Evolutionary conservation across 768 basidiomycete genomes (phyloP).

Genomic region (Mycena maculata): DNA sequence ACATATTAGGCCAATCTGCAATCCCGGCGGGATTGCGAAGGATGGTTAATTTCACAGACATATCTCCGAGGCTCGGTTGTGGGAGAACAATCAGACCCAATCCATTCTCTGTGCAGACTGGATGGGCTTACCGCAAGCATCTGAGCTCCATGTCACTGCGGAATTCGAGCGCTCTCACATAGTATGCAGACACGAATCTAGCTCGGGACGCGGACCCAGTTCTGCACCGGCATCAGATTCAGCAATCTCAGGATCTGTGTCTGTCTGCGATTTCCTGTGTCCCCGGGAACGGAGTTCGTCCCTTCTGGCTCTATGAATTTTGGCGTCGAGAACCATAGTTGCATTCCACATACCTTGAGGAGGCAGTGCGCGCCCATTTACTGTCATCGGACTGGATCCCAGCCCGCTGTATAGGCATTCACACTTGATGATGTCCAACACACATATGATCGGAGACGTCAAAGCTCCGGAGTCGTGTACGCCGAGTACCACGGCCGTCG

Average conservation of each 20-base stretch:
- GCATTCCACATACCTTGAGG: slow-evolving; percentile 5
- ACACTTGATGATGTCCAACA: not conserved
- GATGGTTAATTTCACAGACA: too few species aligned
- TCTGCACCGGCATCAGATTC: too few species aligned
- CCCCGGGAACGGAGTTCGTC: not conserved
- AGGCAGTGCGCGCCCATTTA: slow-evolving; percentile 1
- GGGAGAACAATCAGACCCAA: too few species aligned
- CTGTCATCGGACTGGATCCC: not conserved
- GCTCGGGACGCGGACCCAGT: too few species aligned
- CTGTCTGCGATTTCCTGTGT: slow-evolving; percentile 1
- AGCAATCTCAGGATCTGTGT: not conserved
- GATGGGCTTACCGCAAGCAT: too few species aligned
- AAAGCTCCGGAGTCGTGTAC: not conserved
- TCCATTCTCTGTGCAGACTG: too few species aligned
- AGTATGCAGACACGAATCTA: not conserved
- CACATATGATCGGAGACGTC: not conserved
- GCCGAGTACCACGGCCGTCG: not conserved
- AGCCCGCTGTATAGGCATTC: too few species aligned
- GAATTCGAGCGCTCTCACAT: too few species aligned
- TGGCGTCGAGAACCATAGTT: not conserved
- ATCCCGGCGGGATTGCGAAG: too few species aligned
- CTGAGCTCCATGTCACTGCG: too few species aligned
- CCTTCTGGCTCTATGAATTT: not conserved
- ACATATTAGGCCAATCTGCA: too few species aligned
- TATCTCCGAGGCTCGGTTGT: too few species aligned